Conservation (phyloP, 2,329 filamentous ascomycete species). For the Beauveria rudraprayagi region DNA sequence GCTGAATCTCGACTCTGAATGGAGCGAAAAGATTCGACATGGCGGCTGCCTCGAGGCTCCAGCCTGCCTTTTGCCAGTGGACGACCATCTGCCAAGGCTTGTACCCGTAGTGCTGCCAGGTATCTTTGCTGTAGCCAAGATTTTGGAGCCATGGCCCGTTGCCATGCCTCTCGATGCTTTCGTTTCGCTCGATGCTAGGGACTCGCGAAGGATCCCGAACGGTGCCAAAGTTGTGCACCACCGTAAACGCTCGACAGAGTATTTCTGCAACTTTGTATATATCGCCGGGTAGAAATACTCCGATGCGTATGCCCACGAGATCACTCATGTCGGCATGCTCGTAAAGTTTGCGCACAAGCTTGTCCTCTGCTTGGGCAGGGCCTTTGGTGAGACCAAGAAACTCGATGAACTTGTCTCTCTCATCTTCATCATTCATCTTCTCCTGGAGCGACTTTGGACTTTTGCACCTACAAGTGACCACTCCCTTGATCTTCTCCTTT, state of each 20-base stretch:
- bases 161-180: no score
- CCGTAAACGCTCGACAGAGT: neutral
- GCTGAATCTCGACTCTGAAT: neutral
- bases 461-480: slow-evolving; percentile 18
- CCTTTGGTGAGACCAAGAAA: neutral
- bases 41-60: no score
- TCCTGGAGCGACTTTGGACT: neutral
- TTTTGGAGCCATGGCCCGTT: no score
- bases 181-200: no score
- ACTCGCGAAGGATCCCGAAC: no score
- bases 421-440: neutral
- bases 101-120: neutral
- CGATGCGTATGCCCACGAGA: neutral
- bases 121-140: no score
- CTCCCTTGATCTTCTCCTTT: slow-evolving; percentile 15
- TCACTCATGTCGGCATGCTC: neutral
- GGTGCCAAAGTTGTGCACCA: neutral
- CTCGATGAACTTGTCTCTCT: neutral
- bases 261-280: neutral
- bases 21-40: neutral
- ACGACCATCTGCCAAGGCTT: neutral
- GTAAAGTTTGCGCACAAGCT: neutral
- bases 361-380: neutral
- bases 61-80: no score
- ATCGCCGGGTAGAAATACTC: neutral